Evolutionary conservation across 73 alveolate genomes (phyloP).

Genomic region (Uronychia setigera): DNA sequence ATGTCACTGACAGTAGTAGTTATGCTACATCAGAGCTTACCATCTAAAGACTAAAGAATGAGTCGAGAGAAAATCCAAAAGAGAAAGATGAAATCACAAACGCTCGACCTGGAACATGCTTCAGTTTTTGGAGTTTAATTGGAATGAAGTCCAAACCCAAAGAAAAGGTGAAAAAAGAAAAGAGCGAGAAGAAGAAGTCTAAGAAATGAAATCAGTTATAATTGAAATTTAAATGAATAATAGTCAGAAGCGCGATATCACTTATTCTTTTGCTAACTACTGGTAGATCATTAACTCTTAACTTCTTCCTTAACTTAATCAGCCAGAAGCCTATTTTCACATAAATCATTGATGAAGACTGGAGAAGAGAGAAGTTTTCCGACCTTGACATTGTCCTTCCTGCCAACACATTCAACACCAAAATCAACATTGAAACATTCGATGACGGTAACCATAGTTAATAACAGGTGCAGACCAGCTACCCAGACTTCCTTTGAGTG

Average conservation of each 20-base stretch:
- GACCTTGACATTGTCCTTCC: slow-evolving; percentile 58
- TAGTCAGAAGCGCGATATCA: slow-evolving; percentile 50
- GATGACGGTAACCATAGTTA: slow-evolving; percentile 27
- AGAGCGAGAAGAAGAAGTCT: background rate
- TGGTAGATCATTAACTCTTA: slow-evolving; percentile 4
- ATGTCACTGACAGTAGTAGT: background rate
- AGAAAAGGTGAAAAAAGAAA: background rate
- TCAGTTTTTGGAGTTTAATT: background rate
- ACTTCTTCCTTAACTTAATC: background rate
- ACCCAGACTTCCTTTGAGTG: slow-evolving; percentile 42
- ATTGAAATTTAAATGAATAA: slow-evolving; percentile 27
- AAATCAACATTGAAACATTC: slow-evolving; percentile 45
- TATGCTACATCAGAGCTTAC: background rate
- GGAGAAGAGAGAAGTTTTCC: slow-evolving; percentile 59
- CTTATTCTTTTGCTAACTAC: slow-evolving; percentile 23
- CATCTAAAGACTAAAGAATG: background rate
- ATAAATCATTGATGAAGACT: slow-evolving; percentile 52
- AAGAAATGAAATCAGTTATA: background rate
- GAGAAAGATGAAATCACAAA: background rate
- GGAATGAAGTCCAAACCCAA: slow-evolving; percentile 1
- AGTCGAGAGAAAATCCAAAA: background rate
- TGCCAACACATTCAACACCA: slow-evolving; percentile 35
- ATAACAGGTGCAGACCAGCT: slow-evolving; percentile 11
- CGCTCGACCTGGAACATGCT: background rate
- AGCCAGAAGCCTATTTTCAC: slow-evolving; percentile 35